These are phyloP conservation scores for Trichoderma koningiopsis DNA, from an alignment of 2,329 filamentous ascomycete genomes.

Conservation along the genomic window DNA sequence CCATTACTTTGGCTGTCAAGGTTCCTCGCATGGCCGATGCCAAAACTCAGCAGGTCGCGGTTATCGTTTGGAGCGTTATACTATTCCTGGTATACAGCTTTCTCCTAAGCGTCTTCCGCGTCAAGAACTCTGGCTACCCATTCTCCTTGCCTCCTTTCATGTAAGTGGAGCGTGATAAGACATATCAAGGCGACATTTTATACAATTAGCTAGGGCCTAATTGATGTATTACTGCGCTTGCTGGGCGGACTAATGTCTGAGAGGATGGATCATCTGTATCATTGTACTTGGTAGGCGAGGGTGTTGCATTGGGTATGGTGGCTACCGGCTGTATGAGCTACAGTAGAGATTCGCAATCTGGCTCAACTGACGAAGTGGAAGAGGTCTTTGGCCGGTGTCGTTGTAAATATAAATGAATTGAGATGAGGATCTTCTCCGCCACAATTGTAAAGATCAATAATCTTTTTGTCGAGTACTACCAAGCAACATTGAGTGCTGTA, in stretches of 20 bases:
- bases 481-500: neutral
- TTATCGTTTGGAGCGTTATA: constrained; percentile 76
- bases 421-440: neutral
- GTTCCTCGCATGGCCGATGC: constrained; percentile 83
- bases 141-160: constrained; percentile 92
- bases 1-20: constrained; percentile 88
- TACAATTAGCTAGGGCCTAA: neutral
- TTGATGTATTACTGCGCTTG: neutral
- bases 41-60: constrained; percentile 76
- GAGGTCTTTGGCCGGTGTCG: neutral
- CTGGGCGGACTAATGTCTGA: neutral
- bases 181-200: neutral
- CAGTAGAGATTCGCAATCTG: neutral
- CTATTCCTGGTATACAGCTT: constrained; percentile 89
- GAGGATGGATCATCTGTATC: neutral
- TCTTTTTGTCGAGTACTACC: neutral
- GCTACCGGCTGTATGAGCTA: neutral
- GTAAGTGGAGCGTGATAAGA: constrained; percentile 36
- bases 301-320: neutral
- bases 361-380: neutral
- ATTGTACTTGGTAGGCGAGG: neutral
- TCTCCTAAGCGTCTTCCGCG: constrained; percentile 86
- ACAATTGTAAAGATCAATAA: neutral
- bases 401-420: neutral
- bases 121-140: constrained; percentile 94